Base-by-base conservation (phyloP, 1,284 basidiomycete genomes). In the Thelephora terrestris region DNA sequence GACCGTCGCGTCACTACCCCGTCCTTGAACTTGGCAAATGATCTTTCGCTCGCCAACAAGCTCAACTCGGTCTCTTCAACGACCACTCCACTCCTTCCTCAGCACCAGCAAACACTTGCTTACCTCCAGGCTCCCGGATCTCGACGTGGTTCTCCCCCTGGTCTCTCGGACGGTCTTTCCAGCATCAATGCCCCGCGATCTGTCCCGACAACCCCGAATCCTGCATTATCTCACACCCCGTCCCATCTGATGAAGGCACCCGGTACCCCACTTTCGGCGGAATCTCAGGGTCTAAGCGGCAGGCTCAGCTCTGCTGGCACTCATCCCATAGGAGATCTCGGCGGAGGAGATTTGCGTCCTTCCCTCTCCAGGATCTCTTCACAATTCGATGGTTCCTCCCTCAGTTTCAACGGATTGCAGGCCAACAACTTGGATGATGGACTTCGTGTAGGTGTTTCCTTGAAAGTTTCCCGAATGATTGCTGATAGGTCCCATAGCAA, bases 1-100 rank as follows among this genome's bases (percentile, higher is more conserved):
- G 81, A 84, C 47, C 76, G 81, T 53, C 78, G 82, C 43, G 79
- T 81, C 39, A 85, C 84, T 3, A 86, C 84, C 60, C 82, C 85
- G n/a, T 77, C 76, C 49, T 64, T 86, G 58, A 76, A 71, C 10
- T 62, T 83, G 50, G 76, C 77, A 7, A 71, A 75, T 50, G 81
- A 84, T 46, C 43, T 59, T 54, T 68, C 53, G 49, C 65, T 49
- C 52, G 62, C 55, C 18, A 65, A 64, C 50, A 77, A 77, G 55
- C 60, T 75, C 17, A 58, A 63, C 23, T 63, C 73, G 3, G 70
- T 74, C 6, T 78, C 83, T 0, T 75, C 76, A 12, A 73, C 78
- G 16, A 70, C 73, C 16, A 81, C 83, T 10, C 82, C 85, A 2
- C 76, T 79, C 43, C 54, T 80, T 38, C 73, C 75, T 34, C 81